Base-by-base conservation (phyloP, 2,329 filamentous ascomycete species). In the Fragosphaeria purpurea region DNA sequence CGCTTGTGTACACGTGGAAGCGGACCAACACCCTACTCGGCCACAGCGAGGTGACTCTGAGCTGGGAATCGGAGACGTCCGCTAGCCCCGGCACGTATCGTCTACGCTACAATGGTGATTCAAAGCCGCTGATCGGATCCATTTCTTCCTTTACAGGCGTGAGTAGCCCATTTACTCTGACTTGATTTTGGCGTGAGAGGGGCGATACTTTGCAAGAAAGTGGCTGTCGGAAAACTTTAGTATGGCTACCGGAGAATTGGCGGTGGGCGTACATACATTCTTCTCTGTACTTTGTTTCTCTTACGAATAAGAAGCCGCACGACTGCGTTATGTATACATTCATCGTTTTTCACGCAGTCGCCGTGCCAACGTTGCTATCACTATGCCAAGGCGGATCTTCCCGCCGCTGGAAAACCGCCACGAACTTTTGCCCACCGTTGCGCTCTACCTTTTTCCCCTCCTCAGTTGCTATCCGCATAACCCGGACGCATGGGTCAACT, bases 401-500 rank as follows among this genome's bases (percentile, higher is more conserved):
- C 55, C 84, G 69, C 55, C 93, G 81, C 62, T 85, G 78, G 65
- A 93, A 98, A 46, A 95, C 79, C 41, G 89, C 91, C 45, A 97
- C 85, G 68, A 86, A 95, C 69, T 97, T 98, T 63, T 82, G 79
- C 0, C 93, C 93, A 41, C 86, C 81, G 68, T 97, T 95, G 63
- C 93, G 80, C 59, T 83, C 80, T 11, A 98, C 93, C 71, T 98
- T 98, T 73, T 95, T 96, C 37, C 90, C 88, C 71, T 98, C 94
- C 67, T 98, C 93, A 4, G 94, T 98, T 70, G 93, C 89, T 38
- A 76, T 77, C 61, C 71, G 76, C 87, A 93, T 94, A 49, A 86
- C 73, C 51, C 69, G 69, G 6, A 91, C 85, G 63, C 85, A 88
- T 56, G 80, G 74, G 63, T 91, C 54, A 34, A 69, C 72, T 52